phyloP scores from a whole-genome alignment of 176 grass and related monocot genomes.

The Carex littledalei region DNA sequence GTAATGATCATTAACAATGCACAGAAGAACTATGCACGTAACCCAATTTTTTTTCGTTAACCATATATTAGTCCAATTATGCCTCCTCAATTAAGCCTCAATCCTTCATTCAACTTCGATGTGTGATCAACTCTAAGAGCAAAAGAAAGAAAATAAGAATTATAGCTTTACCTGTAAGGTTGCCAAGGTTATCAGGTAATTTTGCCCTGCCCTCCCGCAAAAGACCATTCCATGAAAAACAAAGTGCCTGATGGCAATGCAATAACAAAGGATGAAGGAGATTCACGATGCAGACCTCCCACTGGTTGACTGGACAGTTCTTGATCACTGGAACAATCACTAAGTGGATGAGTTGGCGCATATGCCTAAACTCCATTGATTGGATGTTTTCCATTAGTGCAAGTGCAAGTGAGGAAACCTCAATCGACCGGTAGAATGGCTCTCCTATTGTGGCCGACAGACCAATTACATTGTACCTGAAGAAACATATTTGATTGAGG shows the following conservation, averaged over 20 bases:
- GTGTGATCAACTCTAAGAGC: not conserved
- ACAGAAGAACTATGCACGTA: not conserved
- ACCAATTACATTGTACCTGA: constrained; percentile 91
- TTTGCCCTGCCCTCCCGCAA: constrained; percentile 63
- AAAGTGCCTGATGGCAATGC: constrained; percentile 89
- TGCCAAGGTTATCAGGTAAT: constrained; percentile 85
- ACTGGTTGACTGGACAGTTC: constrained; percentile 62
- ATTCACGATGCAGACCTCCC: constrained; percentile 53
- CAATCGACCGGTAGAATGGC: constrained; percentile 60
- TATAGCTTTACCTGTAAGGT: constrained; percentile 43
- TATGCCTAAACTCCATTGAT: constrained; percentile 91
- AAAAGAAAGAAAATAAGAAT: not conserved
- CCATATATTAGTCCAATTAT: not conserved
- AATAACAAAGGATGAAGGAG: constrained; percentile 74
- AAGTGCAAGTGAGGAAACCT: constrained; percentile 54
- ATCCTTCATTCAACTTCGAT: not conserved
- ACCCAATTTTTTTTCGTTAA: not conserved
- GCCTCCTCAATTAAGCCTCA: not conserved
- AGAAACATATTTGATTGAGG: constrained; percentile 16
- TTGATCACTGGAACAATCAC: constrained; percentile 79
- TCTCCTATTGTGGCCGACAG: constrained; percentile 79
- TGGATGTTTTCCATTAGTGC: constrained; percentile 78
- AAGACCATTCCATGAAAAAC: constrained; percentile 84
- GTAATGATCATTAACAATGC: not conserved
- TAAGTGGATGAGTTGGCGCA: constrained; percentile 90